phyloP scores from a whole-genome alignment of 2,329 filamentous ascomycete species.

The Botrytis fabae region DNA sequence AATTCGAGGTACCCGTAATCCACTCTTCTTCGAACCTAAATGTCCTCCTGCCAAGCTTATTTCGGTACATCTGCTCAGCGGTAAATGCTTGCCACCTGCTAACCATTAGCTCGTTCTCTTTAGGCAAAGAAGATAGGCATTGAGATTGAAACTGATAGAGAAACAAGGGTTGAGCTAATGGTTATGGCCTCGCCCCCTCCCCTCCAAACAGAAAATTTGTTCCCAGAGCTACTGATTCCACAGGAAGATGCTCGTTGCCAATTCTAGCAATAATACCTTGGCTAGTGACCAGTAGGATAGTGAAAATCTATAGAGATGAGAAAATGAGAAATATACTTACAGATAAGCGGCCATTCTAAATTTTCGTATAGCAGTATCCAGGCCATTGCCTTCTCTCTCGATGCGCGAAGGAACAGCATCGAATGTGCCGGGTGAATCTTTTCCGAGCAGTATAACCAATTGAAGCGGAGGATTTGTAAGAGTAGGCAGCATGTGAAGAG shows the following conservation, averaged over 20 bases:
- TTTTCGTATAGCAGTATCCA: slow-evolving; percentile 81
- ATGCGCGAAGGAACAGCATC: slow-evolving; percentile 76
- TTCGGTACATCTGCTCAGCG: slow-evolving; percentile 91
- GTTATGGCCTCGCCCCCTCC: not conserved
- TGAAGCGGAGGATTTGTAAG: slow-evolving; percentile 80
- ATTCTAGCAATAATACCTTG: not conserved
- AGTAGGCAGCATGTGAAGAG: slow-evolving; percentile 82
- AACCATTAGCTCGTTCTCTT: not conserved
- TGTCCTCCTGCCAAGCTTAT: slow-evolving; percentile 79
- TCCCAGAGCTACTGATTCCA: not conserved
- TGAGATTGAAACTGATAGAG: not conserved
- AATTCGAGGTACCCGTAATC: slow-evolving; percentile 78
- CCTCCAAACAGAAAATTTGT: not conserved
- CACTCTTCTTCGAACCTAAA: slow-evolving; percentile 96
- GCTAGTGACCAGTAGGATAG: not conserved
- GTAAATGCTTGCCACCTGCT: slow-evolving; percentile 86
- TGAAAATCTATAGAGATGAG: not conserved
- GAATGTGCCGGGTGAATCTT: slow-evolving; percentile 83
- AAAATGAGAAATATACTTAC: slow-evolving; percentile 13
- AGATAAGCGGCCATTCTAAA: slow-evolving; percentile 94
- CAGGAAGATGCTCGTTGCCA: not conserved
- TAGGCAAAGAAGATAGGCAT: not conserved
- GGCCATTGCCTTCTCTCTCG: slow-evolving; percentile 76
- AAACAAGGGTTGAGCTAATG: not conserved
- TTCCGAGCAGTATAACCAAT: slow-evolving; percentile 81